Evolutionary conservation across 306 rosid genomes (phyloP).

Genomic region (Sphenostylis stenocarpa): DNA sequence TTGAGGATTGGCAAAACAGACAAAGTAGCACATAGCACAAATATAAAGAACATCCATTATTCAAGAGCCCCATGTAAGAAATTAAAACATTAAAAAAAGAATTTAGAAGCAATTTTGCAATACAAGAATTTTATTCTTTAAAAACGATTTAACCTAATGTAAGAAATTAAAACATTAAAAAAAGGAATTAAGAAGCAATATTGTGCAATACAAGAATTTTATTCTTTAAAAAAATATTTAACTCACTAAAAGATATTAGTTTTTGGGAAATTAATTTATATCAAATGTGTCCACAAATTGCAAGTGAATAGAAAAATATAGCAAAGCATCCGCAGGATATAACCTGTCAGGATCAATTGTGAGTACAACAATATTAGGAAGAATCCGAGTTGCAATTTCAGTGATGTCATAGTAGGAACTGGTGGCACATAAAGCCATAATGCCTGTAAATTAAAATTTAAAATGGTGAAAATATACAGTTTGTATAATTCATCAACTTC

Average conservation of each 20-base stretch:
- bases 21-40: slow-evolving; percentile 19
- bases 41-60: slow-evolving; percentile 7
- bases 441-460: slow-evolving; percentile 56
- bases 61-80: slow-evolving; percentile 13
- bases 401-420: slow-evolving; percentile 86
- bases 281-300: slow-evolving; percentile 17
- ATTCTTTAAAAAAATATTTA: not conserved
- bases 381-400: slow-evolving; percentile 93
- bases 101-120: not conserved
- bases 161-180: not conserved
- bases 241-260: slow-evolving; percentile 16
- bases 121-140: not conserved
- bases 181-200: not conserved
- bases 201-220: not conserved
- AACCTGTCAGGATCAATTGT: slow-evolving; percentile 95
- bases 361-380: slow-evolving; percentile 90
- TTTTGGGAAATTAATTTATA: slow-evolving; percentile 2
- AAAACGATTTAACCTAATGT: no score
- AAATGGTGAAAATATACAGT: slow-evolving; percentile 9
- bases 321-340: slow-evolving; percentile 8
- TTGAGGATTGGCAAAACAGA: slow-evolving; percentile 23
- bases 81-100: not conserved
- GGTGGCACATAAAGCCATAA: slow-evolving; percentile 98
- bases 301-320: not conserved
- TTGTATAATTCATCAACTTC: slow-evolving; percentile 7